Evolutionary conservation across 2,329 filamentous ascomycete species (phyloP).

Genomic region (Fusarium graminum): DNA sequence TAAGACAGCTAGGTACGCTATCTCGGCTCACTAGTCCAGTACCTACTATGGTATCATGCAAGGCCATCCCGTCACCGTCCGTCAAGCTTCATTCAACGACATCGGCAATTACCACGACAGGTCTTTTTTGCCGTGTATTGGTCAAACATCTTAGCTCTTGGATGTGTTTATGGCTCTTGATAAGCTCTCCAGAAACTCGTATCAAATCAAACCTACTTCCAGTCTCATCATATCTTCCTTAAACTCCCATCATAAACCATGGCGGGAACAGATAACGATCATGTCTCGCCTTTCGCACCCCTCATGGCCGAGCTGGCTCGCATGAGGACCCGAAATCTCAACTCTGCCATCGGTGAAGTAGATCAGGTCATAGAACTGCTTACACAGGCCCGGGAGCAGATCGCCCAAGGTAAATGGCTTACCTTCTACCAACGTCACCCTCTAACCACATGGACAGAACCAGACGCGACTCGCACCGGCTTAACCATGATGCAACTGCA

Average conservation of each 20-base stretch:
- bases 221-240: background rate
- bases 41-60: slow-evolving; percentile 4
- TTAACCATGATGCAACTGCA: slow-evolving; percentile 86
- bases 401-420: slow-evolving; percentile 71
- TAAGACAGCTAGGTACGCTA: slow-evolving; percentile 16
- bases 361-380: slow-evolving; percentile 86
- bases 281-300: slow-evolving; percentile 62
- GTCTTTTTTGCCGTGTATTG: slow-evolving; percentile 21
- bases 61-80: slow-evolving; percentile 28
- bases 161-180: background rate
- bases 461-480: slow-evolving; percentile 69
- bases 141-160: slow-evolving; percentile 16
- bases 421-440: background rate
- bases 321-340: slow-evolving; percentile 76
- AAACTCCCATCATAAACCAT: slow-evolving; percentile 40
- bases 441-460: slow-evolving; percentile 47
- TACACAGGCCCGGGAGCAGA: slow-evolving; percentile 76
- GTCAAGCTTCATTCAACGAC: slow-evolving; percentile 40
- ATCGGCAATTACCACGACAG: slow-evolving; percentile 27
- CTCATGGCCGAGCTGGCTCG: slow-evolving; percentile 81
- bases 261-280: slow-evolving; percentile 54
- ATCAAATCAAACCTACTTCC: background rate
- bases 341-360: slow-evolving; percentile 80
- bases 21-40: slow-evolving; percentile 14
- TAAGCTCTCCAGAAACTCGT: background rate